phyloP scores from a whole-genome alignment of 2,329 filamentous ascomycete species.

The Diplodia sapinea region DNA sequence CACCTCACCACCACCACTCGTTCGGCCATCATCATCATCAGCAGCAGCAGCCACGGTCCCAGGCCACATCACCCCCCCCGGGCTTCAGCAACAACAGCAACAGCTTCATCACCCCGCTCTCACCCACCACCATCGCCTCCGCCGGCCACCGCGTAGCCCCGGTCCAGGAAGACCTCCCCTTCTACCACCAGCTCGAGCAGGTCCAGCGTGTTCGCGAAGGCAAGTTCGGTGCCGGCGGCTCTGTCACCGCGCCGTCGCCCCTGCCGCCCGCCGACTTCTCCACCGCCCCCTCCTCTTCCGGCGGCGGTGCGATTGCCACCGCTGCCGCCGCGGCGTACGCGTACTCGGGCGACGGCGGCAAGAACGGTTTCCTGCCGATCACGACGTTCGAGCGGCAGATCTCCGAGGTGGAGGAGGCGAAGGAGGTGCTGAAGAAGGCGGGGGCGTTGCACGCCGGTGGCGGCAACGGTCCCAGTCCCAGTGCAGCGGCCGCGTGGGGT shows the following conservation, averaged over 20 bases:
- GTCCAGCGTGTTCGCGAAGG: conserved; percentile 24
- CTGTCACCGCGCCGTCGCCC: not conserved
- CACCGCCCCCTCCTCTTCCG: not conserved
- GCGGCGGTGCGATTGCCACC: not conserved
- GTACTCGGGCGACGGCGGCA: not conserved
- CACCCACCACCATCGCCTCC: not conserved
- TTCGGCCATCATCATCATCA: not conserved
- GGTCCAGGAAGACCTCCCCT: conserved; percentile 18
- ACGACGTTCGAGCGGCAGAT: conserved; percentile 16
- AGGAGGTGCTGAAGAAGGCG: conserved; percentile 25
- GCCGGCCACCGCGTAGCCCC: not conserved
- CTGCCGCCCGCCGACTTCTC: not conserved
- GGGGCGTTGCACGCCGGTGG: not conserved
- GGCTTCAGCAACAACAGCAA: not conserved
- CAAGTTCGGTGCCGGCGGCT: conserved; percentile 2
- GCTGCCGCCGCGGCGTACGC: not conserved
- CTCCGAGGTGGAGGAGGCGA: conserved; percentile 15
- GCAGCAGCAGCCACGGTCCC: not conserved
- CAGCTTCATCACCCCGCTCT: conserved; percentile 13
- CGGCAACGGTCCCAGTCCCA: not conserved
- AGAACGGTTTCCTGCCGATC: not conserved
- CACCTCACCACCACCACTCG: conserved; percentile 6
- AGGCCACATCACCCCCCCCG: not conserved
- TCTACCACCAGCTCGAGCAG: conserved; percentile 27
- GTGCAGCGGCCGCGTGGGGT: not conserved